Base-by-base conservation (phyloP, 176 grass and related monocot species). In the Bothriochloa decipiens region DNA sequence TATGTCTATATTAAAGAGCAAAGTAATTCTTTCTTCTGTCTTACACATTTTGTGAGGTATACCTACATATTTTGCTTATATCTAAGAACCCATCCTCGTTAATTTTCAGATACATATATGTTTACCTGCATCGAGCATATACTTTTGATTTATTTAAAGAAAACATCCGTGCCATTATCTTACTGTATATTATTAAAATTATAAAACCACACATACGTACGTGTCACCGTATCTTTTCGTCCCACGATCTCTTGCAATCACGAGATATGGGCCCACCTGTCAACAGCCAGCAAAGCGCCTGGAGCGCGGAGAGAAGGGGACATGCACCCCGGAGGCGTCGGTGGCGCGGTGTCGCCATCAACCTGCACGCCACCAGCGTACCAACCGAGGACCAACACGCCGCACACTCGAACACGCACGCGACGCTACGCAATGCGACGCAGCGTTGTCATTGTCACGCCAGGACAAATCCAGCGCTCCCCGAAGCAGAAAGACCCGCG, bases 261-360 rank as follows among this genome's bases (percentile, higher is more conserved):
- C 65, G 32, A 68, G 66, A 39, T 39, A 12, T 12, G 36, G 67
- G n/a, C 69, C 39, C 70, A 76, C 49, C 28, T 37, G 74, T 76
- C 29, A 58, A 33, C 17, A 3, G 47, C 28, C 17, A 35, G 25
- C 72, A 9, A 12, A 5, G 68, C 17, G 18, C 68, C 72, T 18
- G 26, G 72, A 25, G 5, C 18, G 35, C 23, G 4, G 62, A 50
- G 65, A 33, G 47, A 7, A 80, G 75, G 49, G 65, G 52, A 40
- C 14, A 76, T 22, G 62, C 72, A 57, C 42, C 42, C 65, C 66
- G 76, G 50, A 45, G 70, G 39, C 49, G 82, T 75, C 82, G 82
- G 76, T 81, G 82, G 39, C 39, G 82, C 61, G 76, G 82, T n/a
- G 76, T 85, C 69, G 87, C 87, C 66, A 62, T 84, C 87, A 85